Evolutionary conservation across 331 rosid species (phyloP), one percentile per base, ranked within the genome.

Genomic region (Stylosanthes scabra): DNA sequence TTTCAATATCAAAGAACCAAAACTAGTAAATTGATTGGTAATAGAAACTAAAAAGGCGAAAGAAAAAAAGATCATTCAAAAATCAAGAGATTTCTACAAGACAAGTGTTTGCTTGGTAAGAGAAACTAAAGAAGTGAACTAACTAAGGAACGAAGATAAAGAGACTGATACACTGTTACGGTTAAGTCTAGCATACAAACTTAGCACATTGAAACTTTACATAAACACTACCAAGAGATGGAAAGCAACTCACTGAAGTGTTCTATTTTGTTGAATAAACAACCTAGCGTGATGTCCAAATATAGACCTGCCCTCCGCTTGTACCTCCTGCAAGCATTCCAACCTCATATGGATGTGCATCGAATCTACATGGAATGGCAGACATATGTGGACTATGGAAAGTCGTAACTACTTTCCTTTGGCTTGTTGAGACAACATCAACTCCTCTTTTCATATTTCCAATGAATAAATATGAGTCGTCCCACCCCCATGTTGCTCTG

Each of bases 401-500:
- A 51, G 88, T 88, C 72, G 13, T 79, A 4, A 87, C 40, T 34
- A 45, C 66, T 73, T 46, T 79, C 81, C 63, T 84, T 54, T 68
- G 79, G 79, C 77, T 68, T 11, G 87, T 57, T 20, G 93, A 88
- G 60, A 95, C 74, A 10, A 92, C 85, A 70, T 95, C 93, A 1
- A 90, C 89, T 70, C 91, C 90, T 88, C 97, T 88, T 59, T 82
- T 90, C 97, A 88, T 84, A 63, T 88, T 95, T 51, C 99, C 99
- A n/a, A 95, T 58, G 78, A 92, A 95, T 74, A 92, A 28, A 44
- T 83, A 45, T 1, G 88, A 83, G 71, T 90, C 89, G 59, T 89
- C 93, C 97, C 99, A 92, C 5, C 99, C 96, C 99, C 99, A 95
- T 78, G 84, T 90, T 74, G 91, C 97, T 79, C 99, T 95, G 93